Percentiles rank a stretch among this genome's conserved stretches.
Conservation (phyloP, 441 rosid genomes). For the Gossypium schwendimanii region DNA sequence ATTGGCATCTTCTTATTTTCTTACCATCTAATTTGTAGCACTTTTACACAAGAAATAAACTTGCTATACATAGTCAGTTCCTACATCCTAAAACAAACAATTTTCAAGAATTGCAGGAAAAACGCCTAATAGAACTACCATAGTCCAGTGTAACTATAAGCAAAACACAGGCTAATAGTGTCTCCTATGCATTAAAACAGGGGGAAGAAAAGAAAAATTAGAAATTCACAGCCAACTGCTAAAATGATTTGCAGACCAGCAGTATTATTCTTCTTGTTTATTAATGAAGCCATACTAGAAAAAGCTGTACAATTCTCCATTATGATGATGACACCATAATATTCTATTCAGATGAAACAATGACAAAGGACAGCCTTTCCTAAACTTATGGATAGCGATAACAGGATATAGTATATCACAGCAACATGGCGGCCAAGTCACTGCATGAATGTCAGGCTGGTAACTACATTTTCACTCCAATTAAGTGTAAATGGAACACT, state of each 20-base stretch:
- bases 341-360: background rate
- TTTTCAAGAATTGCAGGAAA: background rate
- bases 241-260: background rate
- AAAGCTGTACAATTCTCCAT: background rate
- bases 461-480: background rate
- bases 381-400: background rate
- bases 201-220: background rate
- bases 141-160: background rate
- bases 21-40: slow-evolving; percentile 1
- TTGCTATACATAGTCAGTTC: background rate
- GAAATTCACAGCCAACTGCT: background rate
- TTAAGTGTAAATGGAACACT: too few species aligned
- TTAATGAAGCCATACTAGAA: background rate
- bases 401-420: background rate
- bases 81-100: background rate
- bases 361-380: background rate
- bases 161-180: background rate
- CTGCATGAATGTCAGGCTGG: background rate
- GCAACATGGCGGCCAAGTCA: background rate
- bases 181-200: background rate
- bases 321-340: background rate
- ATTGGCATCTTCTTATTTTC: background rate
- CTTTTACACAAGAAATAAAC: background rate
- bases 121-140: background rate
- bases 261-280: background rate